Evolutionary conservation across 1,284 basidiomycete genomes (phyloP).

Genomic region (Moesziomyces sp.): DNA sequence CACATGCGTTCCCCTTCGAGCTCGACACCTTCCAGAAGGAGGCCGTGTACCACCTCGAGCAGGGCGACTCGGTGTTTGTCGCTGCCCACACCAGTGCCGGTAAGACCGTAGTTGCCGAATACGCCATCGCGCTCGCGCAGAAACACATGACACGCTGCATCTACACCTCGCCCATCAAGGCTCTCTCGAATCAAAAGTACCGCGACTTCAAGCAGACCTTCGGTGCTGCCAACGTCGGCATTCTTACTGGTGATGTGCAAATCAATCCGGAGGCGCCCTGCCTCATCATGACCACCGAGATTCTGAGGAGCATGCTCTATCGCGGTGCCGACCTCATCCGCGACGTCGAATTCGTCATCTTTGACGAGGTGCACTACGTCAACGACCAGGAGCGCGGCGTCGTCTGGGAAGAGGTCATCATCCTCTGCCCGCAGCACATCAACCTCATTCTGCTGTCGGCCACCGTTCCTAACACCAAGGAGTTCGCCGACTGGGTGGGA

Average conservation of each 20-base stretch:
- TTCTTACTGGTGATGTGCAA: conserved; percentile 97
- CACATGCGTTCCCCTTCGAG: conserved; percentile 82
- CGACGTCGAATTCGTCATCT: conserved; percentile 99
- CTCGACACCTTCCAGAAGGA: conserved; percentile 95
- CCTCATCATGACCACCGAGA: conserved; percentile 91
- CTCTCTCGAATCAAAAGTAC: conserved; percentile 98
- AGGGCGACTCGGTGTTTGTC: conserved; percentile 97
- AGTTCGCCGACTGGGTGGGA: conserved; percentile 99
- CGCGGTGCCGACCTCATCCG: conserved; percentile 93
- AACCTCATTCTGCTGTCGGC: conserved; percentile 83
- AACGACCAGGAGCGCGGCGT: conserved; percentile 99
- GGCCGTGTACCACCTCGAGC: conserved; percentile 96
- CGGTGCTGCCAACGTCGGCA: conserved; percentile 89
- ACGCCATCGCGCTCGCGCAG: conserved; percentile 93
- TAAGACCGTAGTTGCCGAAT: conserved; percentile 99
- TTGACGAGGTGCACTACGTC: conserved; percentile 99
- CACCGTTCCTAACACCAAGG: conserved; percentile 96
- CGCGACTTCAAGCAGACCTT: conserved; percentile 98
- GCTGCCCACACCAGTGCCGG: conserved; percentile 99
- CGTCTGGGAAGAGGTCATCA: conserved; percentile 99
- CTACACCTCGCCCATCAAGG: conserved; percentile 99
- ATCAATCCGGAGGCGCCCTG: conserved; percentile 98
- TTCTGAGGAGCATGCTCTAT: conserved; percentile 87
- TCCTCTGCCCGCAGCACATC: conserved; percentile 70
- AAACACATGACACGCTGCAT: conserved; percentile 99